phyloP scores from a whole-genome alignment of 2,329 filamentous ascomycete genomes.

The Colletotrichum orchidophilum region DNA sequence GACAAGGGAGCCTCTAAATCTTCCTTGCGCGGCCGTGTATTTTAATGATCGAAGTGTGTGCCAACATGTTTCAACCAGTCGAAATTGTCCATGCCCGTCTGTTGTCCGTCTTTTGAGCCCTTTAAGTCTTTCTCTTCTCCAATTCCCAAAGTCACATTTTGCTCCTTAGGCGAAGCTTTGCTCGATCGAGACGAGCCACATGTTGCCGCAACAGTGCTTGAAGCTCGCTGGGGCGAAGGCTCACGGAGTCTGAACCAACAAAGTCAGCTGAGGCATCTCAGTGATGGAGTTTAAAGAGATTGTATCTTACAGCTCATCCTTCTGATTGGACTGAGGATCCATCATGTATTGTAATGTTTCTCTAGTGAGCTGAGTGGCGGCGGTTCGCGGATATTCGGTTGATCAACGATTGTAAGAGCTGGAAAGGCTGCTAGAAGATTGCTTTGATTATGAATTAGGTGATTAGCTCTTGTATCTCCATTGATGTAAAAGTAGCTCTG shows the following conservation, averaged over 20 bases:
- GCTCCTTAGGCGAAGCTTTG: not conserved
- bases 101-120: not conserved
- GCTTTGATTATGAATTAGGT: no score
- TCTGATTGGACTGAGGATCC: not conserved
- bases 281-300: not conserved
- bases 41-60: not conserved
- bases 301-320: not conserved
- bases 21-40: not conserved
- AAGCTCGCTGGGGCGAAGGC: not conserved
- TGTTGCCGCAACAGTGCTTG: not conserved
- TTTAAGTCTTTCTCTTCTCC: not conserved
- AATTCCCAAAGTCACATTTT: fast-evolving
- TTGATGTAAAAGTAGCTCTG: no score
- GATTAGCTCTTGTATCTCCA: no score
- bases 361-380: no score
- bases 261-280: not conserved
- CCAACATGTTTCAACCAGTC: not conserved
- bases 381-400: no score
- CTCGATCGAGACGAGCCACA: not conserved
- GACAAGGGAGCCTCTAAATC: not conserved
- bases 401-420: no score
- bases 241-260: not conserved
- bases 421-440: no score
- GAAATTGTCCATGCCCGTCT: no score
- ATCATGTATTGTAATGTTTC: not conserved